Conservation (phyloP, 306 rosid species). For the Mimosa pudica region DNA sequence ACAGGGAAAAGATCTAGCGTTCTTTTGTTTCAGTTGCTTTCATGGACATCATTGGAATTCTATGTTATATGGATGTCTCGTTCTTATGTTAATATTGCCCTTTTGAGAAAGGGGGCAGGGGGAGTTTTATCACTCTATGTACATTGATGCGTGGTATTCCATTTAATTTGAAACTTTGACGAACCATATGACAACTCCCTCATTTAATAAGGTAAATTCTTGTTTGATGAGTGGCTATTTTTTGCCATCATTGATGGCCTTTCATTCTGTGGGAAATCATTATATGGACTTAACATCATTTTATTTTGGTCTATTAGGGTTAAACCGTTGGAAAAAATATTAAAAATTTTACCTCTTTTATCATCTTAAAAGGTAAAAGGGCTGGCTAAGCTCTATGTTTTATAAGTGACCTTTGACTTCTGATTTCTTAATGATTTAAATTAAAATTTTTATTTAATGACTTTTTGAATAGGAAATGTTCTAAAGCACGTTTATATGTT, state of each 20-base stretch:
- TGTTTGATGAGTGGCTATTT: not conserved
- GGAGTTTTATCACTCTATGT: not conserved
- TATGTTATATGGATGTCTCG: constrained; percentile 35
- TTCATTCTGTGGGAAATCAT: not conserved
- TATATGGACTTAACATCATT: not conserved
- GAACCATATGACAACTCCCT: not conserved
- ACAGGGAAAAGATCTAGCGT: constrained; percentile 36
- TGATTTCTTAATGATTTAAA: no score
- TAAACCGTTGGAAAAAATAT: not conserved
- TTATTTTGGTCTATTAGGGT: not conserved
- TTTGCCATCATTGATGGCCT: not conserved
- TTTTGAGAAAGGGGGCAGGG: not conserved
- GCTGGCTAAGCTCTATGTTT: not conserved
- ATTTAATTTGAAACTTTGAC: not conserved
- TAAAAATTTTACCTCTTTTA: not conserved
- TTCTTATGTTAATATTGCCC: constrained; percentile 20
- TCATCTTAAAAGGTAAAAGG: not conserved
- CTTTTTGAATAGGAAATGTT: not conserved
- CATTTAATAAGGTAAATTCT: not conserved
- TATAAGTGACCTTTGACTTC: not conserved
- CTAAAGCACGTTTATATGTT: not conserved
- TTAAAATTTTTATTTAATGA: not conserved
- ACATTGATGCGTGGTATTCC: not conserved
- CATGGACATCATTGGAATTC: constrained; percentile 20
- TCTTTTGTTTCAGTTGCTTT: constrained; percentile 34